phyloP scores from a whole-genome alignment of 163 green algal species.

The Scenedesmus sp. region DNA sequence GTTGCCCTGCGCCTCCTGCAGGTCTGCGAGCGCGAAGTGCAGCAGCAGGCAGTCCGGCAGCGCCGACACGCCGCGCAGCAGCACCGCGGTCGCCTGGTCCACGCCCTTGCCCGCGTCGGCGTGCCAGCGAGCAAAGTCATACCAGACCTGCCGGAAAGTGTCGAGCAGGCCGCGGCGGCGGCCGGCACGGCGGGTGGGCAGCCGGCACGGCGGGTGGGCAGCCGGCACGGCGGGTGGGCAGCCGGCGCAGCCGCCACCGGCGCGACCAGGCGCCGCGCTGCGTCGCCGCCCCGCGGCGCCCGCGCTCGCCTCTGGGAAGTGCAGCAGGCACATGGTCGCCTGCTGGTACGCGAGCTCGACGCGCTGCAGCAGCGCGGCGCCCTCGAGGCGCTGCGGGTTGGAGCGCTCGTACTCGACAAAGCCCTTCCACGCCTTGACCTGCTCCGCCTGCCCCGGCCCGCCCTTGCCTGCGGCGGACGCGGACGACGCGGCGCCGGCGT shows the following conservation, averaged over 20 bases:
- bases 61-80: slow-evolving; percentile 52
- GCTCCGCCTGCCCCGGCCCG: slow-evolving; percentile 56
- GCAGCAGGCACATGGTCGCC: slow-evolving; percentile 69
- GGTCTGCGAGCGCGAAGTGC: slow-evolving; percentile 81
- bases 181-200: too few relatives aligned
- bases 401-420: slow-evolving; percentile 83
- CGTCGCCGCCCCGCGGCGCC: not conserved
- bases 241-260: too few relatives aligned
- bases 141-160: slow-evolving; percentile 67
- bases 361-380: slow-evolving; percentile 48
- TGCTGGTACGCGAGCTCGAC: slow-evolving; percentile 86
- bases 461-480: slow-evolving; percentile 61
- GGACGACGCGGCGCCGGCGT: too few relatives aligned
- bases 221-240: too few relatives aligned
- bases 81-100: slow-evolving; percentile 56
- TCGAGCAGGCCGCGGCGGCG: too few relatives aligned
- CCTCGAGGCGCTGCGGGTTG: slow-evolving; percentile 85
- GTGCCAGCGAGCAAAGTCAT: slow-evolving; percentile 80
- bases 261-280: not conserved
- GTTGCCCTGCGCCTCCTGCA: slow-evolving; percentile 70
- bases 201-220: too few relatives aligned
- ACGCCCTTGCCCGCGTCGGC: slow-evolving; percentile 38
- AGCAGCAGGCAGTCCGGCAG: slow-evolving; percentile 76
- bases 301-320: slow-evolving; percentile 67
- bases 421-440: slow-evolving; percentile 69